Conservation (phyloP, 306 rosid genomes). For the Fragaria ananassa region DNA sequence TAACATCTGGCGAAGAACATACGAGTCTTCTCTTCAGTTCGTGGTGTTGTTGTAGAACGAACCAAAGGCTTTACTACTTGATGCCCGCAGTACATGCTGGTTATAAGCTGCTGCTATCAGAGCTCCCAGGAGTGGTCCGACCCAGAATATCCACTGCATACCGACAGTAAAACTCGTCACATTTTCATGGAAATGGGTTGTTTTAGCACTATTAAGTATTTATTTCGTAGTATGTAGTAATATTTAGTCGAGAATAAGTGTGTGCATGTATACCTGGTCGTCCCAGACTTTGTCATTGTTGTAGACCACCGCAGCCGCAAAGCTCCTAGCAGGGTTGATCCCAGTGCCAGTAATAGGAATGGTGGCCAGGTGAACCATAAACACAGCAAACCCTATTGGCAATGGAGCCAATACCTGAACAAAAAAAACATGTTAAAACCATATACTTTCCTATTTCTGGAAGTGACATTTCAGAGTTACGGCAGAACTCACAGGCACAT, state of each 20-base stretch:
- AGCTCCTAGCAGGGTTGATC: conserved; percentile 27
- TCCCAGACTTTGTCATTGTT: conserved; percentile 15
- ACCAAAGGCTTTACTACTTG: background rate
- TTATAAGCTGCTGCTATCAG: conserved; percentile 15
- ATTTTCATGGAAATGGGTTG: background rate
- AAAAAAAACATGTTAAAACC: background rate
- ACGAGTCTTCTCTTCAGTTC: background rate
- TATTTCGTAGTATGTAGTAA: background rate
- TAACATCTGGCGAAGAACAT: background rate
- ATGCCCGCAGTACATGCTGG: conserved; percentile 2
- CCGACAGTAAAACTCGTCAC: background rate
- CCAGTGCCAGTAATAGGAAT: conserved; percentile 21
- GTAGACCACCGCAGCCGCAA: conserved; percentile 19
- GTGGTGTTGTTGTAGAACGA: conserved; percentile 11
- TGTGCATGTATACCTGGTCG: background rate
- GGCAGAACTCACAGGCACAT: background rate
- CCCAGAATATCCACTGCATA: conserved; percentile 31
- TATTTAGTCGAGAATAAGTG: background rate
- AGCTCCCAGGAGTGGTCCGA: conserved; percentile 21
- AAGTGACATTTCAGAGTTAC: background rate
- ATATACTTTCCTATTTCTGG: background rate
- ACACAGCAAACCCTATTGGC: conserved; percentile 25
- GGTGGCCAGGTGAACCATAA: conserved; percentile 27
- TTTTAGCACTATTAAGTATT: background rate
- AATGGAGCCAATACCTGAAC: conserved; percentile 12